Base-by-base conservation (phyloP, 2,329 filamentous ascomycete species). In the Hymenoscyphus fructigenus region DNA sequence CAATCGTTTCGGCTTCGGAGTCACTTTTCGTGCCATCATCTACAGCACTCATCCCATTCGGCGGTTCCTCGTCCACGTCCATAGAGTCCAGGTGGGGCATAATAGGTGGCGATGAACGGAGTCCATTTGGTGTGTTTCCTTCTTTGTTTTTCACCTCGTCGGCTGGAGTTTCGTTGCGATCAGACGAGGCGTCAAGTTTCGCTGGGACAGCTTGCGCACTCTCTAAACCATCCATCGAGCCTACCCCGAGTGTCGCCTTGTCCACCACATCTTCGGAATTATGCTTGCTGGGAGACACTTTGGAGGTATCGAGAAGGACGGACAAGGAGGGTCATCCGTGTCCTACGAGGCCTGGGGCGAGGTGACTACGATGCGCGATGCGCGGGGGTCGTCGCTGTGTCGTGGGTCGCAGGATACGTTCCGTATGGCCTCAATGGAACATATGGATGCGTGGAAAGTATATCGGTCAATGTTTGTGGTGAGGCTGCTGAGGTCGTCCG, bases 1-100 rank as follows among this genome's bases (percentile, higher is more conserved):
- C 88, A 67, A 91, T 89, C 15, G 88, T 91, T 78, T 91, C 88
- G 59, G 88, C 88, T 73, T 91, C 88, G 1, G 88, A 91, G 71
- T 89, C 87, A 72, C 83, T 86, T 65, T 88, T 87, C 65, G 65
- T 68, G n/a, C 65, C 72, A 50, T 56, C 58, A 63, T 72, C 69
- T 14, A 41, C 28, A 12, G 69, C 68, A 26, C 57, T 61, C 36
- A 60, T 41, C 12, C 50, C 63, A 59, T 68, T 68, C 28, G 63
- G 63, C 32, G 62, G 61, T 28, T 56, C 57, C 57, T 26, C 26
- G 57, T 71, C 70, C 32, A 69, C 34, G 36, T 72, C 67, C 67
- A 71, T 73, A 4, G 63, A 53, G 50, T 57, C 61, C 55, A 70
- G 64, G n/a, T 67, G 65, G 62, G 59, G 47, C 53, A 69, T 55